A percentile compares a stretch with the other conserved stretches of the same genome.
Evolutionary conservation across 164 flowering plant genomes (phyloP).

Genomic region (Hamamelis virginiana): DNA sequence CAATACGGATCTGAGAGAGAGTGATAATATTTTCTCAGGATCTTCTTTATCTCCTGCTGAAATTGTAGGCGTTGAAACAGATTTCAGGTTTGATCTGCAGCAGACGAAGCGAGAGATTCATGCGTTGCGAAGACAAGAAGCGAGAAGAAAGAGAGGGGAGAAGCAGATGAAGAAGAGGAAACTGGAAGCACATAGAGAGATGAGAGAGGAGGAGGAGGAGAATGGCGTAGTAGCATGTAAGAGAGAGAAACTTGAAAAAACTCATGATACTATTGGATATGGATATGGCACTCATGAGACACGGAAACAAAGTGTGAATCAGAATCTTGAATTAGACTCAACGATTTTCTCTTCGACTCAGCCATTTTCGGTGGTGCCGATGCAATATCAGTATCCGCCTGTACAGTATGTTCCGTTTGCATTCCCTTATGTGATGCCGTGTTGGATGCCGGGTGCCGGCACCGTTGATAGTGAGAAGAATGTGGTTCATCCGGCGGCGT

Average conservation of each 20-base stretch:
- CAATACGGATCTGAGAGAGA: background rate
- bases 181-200: background rate
- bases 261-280: too few species aligned
- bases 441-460: slow-evolving; percentile 11
- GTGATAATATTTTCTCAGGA: too few species aligned
- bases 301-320: slow-evolving; percentile 1
- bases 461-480: background rate
- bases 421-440: slow-evolving; percentile 17
- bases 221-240: too few species aligned
- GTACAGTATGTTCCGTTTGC: slow-evolving; percentile 13
- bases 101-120: slow-evolving; percentile 41
- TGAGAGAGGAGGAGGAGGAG: background rate
- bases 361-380: slow-evolving; percentile 3
- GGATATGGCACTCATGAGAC: too few species aligned
- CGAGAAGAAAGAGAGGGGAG: slow-evolving; percentile 43
- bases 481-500: background rate
- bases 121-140: slow-evolving; percentile 46
- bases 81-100: slow-evolving; percentile 23
- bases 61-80: too few species aligned
- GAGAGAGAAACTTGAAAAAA: too few species aligned
- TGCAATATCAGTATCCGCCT: slow-evolving; percentile 1
- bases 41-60: too few species aligned
- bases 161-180: slow-evolving; percentile 22
- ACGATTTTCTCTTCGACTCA: background rate
- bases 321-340: background rate